phyloP scores from a whole-genome alignment of 2,329 filamentous ascomycete species.

The Tricladium varicosporioides region DNA sequence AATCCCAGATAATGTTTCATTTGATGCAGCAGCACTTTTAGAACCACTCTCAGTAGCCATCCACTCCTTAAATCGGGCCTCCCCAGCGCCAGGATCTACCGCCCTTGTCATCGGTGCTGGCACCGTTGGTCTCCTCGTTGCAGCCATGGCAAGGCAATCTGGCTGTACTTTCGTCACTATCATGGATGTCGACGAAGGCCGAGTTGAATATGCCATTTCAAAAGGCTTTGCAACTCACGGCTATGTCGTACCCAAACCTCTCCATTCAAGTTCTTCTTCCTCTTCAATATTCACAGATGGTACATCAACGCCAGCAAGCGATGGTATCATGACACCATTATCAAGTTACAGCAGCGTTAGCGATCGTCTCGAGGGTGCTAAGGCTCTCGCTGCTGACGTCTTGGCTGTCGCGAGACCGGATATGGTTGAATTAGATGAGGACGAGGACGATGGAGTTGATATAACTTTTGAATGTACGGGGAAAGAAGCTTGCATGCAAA shows the following conservation, averaged over 20 bases:
- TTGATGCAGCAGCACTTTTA: slow-evolving; percentile 57
- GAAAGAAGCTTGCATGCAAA: slow-evolving; percentile 72
- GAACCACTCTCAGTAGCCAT: slow-evolving; percentile 62
- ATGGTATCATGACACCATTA: slow-evolving; percentile 36
- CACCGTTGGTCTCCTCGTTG: slow-evolving; percentile 60
- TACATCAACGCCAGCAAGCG: slow-evolving; percentile 44
- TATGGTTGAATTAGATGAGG: slow-evolving; percentile 36
- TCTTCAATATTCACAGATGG: slow-evolving; percentile 44
- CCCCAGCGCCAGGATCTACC: slow-evolving; percentile 50
- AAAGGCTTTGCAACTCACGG: slow-evolving; percentile 60
- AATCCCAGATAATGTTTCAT: slow-evolving; percentile 57
- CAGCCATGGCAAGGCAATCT: slow-evolving; percentile 59
- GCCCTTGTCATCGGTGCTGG: slow-evolving; percentile 65
- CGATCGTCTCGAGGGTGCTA: slow-evolving; percentile 51
- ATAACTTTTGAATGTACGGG: slow-evolving; percentile 76
- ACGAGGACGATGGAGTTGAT: slow-evolving; percentile 65
- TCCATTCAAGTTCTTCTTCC: slow-evolving; percentile 43
- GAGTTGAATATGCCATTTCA: slow-evolving; percentile 57
- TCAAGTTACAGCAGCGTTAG: slow-evolving; percentile 40
- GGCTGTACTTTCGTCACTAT: slow-evolving; percentile 59
- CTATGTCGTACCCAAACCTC: slow-evolving; percentile 48
- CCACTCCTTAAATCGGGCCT: slow-evolving; percentile 57
- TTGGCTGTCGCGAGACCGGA: slow-evolving; percentile 37
- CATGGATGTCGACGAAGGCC: slow-evolving; percentile 57
- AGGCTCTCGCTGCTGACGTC: slow-evolving; percentile 48